These are phyloP conservation scores for Lentinula guzmanii DNA, from an alignment of 768 basidiomycete species.

Conservation along the genomic window DNA sequence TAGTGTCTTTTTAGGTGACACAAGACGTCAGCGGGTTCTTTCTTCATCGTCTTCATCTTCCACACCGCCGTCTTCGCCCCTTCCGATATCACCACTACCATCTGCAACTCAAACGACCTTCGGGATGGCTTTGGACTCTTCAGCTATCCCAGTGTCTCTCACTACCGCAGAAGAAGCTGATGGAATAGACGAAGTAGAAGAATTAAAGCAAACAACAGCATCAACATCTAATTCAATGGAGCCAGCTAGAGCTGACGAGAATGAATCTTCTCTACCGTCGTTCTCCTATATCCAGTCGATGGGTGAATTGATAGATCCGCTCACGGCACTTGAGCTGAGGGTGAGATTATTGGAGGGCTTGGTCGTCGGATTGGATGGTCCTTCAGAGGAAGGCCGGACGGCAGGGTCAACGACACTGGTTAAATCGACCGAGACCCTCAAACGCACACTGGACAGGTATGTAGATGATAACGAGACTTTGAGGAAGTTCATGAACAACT, in stretches of 20 bases:
- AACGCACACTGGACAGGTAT: slow-evolving; percentile 46
- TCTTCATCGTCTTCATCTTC: slow-evolving; percentile 50
- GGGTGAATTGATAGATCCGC: slow-evolving; percentile 46
- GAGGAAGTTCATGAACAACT: slow-evolving; percentile 68
- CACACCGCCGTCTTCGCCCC: slow-evolving; percentile 21
- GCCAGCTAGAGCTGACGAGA: slow-evolving; percentile 1
- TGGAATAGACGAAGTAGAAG: background rate
- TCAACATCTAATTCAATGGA: background rate
- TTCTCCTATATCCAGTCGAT: background rate
- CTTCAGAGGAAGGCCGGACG: slow-evolving; percentile 19
- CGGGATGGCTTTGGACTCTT: slow-evolving; percentile 16
- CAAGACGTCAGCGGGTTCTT: slow-evolving; percentile 58
- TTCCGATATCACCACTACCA: slow-evolving; percentile 35
- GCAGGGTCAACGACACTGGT: slow-evolving; percentile 45
- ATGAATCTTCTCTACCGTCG: background rate
- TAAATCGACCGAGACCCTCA: slow-evolving; percentile 55
- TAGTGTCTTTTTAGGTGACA: slow-evolving; percentile 78
- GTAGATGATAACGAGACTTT: slow-evolving; percentile 69
- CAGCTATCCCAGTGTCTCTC: slow-evolving; percentile 14
- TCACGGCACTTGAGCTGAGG: slow-evolving; percentile 66
- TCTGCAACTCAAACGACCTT: slow-evolving; percentile 16
- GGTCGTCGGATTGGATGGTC: slow-evolving; percentile 56
- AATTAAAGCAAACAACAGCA: background rate
- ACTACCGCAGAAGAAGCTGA: background rate
- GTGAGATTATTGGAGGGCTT: slow-evolving; percentile 79